Evolutionary conservation across 257 asterid genomes (phyloP), one percentile per base, ranked within the genome.

Genomic region (Scutellaria baicalensis): DNA sequence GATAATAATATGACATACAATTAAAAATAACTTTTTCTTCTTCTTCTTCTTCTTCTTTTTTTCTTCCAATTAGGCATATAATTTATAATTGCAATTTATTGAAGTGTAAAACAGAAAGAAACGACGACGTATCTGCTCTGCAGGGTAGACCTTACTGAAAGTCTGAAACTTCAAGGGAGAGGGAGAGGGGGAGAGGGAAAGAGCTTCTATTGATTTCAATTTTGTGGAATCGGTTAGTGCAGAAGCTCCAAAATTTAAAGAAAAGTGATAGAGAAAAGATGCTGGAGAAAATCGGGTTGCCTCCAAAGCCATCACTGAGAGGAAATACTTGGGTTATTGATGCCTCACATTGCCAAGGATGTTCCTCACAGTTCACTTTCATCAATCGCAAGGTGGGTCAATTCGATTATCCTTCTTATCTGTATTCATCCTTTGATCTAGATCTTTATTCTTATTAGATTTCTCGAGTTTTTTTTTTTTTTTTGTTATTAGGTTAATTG

Each of bases 251-350:
- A 21, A 21, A 3, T n/a, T 42, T 31, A n/a, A 5, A 47, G 68
- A 48, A 65, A 76, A 14, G 5, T 27, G 4, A 27, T 2, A 1
- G 35, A 44, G 61, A 64, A 62, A 85, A 80, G 80, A 94, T 94
- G 99, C 76, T 94, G 80, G 99, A 94, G 84, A 94, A 94, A 78
- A 80, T 91, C 56, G 97, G 97, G 27, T 83, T 94, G 83, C 99
- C 99, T 21, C 73, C 93, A 45, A 94, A 84, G 83, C 99, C 99
- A 65, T 89, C 97, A 4, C 60, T 86, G 60, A 80, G 96, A 74
- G 99, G 99, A 52, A 91, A 79, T 64, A 79, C 21, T 81, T 89
- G 99, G 99, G 97, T 94, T 35, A 90, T 80, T 76, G 97, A 94
- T 66, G 95, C 96, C 77, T 84, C 97, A 6, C 90, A 91, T 79